Evolutionary conservation across 1,284 basidiomycete genomes (phyloP).

Genomic region (Pholiota adiposa): DNA sequence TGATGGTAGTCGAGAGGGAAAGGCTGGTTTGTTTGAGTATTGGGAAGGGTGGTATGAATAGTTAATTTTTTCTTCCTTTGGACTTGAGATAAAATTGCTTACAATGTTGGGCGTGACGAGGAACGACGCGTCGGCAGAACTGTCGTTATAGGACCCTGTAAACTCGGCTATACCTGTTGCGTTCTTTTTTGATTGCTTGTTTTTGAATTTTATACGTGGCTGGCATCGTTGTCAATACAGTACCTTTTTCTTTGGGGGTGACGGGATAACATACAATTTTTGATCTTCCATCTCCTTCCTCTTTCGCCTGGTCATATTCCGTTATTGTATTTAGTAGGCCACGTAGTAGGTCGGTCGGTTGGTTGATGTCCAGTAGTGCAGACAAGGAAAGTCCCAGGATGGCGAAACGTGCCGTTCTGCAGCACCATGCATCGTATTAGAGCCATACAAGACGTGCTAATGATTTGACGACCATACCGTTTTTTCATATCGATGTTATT

Average conservation of each 20-base stretch:
- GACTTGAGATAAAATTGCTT: constrained; percentile 28
- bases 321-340: constrained; percentile 70
- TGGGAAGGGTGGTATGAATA: neutral
- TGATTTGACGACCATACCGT: constrained; percentile 51
- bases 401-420: constrained; percentile 77
- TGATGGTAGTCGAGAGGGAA: constrained; percentile 88
- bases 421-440: neutral
- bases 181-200: constrained; percentile 27
- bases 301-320: constrained; percentile 81
- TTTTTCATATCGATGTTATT: constrained; percentile 77
- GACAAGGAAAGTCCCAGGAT: constrained; percentile 86
- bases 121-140: constrained; percentile 65
- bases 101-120: constrained; percentile 79
- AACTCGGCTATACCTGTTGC: constrained; percentile 61
- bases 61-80: neutral
- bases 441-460: neutral
- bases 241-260: neutral
- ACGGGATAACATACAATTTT: constrained; percentile 49
- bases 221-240: neutral
- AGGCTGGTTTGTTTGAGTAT: constrained; percentile 51
- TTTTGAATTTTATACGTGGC: constrained; percentile 24
- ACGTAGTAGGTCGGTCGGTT: constrained; percentile 77
- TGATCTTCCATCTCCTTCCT: constrained; percentile 80
- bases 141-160: constrained; percentile 60
- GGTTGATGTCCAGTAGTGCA: constrained; percentile 77